Evolutionary conservation across 106 monocot genomes (phyloP).

Genomic region (Posidonia australis): DNA sequence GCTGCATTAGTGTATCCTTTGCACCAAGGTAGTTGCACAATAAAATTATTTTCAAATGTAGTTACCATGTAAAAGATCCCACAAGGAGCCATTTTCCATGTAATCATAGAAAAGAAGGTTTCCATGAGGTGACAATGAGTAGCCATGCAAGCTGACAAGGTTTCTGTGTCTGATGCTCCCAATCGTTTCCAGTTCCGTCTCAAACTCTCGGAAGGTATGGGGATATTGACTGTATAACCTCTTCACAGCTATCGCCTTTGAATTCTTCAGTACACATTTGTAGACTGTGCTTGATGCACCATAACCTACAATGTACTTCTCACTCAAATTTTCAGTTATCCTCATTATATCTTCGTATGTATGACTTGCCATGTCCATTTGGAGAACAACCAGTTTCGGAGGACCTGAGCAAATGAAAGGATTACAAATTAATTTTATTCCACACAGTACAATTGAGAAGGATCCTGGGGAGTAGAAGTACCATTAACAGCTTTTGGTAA

Average conservation of each 20-base stretch:
- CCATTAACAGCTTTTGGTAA: constrained; percentile 33
- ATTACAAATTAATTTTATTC: not conserved
- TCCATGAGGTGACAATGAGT: constrained; percentile 81
- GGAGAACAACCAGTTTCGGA: constrained; percentile 79
- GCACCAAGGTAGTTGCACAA: not conserved
- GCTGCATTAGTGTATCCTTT: not conserved
- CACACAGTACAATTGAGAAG: not conserved
- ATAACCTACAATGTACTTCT: constrained; percentile 83
- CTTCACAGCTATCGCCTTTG: constrained; percentile 75
- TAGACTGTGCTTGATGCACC: constrained; percentile 95
- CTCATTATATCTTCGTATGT: constrained; percentile 92
- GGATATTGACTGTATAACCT: constrained; percentile 55
- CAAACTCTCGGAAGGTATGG: constrained; percentile 70
- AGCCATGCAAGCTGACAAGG: constrained; percentile 87
- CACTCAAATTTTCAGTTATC: constrained; percentile 75
- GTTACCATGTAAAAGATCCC: constrained; percentile 96
- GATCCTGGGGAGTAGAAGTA: not conserved
- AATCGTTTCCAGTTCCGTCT: constrained; percentile 80
- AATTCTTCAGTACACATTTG: constrained; percentile 68
- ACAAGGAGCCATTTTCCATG: constrained; percentile 97
- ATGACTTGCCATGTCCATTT: constrained; percentile 90
- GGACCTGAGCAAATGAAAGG: constrained; percentile 31
- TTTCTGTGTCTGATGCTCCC: constrained; percentile 93
- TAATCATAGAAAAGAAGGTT: constrained; percentile 98
- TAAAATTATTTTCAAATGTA: not conserved